Percentiles rank a stretch among this genome's conserved stretches.
These are phyloP conservation scores for Daldinia caldariorum DNA, from an alignment of 495 filamentous ascomycete species.

Conservation along the genomic window DNA sequence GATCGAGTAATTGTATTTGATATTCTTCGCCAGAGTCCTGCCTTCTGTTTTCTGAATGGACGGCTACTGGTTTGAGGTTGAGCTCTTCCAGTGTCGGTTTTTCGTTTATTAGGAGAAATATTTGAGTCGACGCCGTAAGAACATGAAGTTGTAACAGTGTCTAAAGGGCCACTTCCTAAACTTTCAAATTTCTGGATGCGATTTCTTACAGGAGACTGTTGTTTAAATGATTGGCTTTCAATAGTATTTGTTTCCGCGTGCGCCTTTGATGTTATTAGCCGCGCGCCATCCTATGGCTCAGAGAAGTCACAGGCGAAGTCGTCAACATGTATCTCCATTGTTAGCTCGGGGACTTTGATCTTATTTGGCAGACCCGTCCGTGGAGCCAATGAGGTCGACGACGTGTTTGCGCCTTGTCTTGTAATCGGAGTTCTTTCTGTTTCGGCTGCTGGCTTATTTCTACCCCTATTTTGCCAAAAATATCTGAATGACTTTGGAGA, in stretches of 20 bases:
- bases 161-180: constrained; percentile 27
- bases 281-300: constrained; percentile 18
- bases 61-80: constrained; percentile 18
- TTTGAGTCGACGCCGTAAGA: neutral
- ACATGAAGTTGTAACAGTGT: constrained; percentile 7
- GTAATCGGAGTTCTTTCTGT: constrained; percentile 10
- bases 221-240: constrained; percentile 5
- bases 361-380: constrained; percentile 28
- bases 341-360: constrained; percentile 37
- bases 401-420: constrained; percentile 24
- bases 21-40: constrained; percentile 40
- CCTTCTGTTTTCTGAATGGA: constrained; percentile 31
- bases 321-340: constrained; percentile 41
- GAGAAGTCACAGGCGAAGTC: constrained; percentile 46
- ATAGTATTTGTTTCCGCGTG: constrained; percentile 22
- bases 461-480: constrained; percentile 28
- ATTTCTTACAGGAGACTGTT: constrained; percentile 49
- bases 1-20: constrained; percentile 40
- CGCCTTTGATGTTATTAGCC: constrained; percentile 12
- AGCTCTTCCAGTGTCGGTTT: neutral
- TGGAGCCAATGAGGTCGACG: constrained; percentile 37
- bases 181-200: constrained; percentile 52
- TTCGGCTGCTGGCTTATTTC: constrained; percentile 25
- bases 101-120: constrained; percentile 3
- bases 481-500: constrained; percentile 32